These are phyloP conservation scores for Acanthochlamys bracteata DNA, from an alignment of 106 monocot species.

Conservation along the genomic window DNA sequence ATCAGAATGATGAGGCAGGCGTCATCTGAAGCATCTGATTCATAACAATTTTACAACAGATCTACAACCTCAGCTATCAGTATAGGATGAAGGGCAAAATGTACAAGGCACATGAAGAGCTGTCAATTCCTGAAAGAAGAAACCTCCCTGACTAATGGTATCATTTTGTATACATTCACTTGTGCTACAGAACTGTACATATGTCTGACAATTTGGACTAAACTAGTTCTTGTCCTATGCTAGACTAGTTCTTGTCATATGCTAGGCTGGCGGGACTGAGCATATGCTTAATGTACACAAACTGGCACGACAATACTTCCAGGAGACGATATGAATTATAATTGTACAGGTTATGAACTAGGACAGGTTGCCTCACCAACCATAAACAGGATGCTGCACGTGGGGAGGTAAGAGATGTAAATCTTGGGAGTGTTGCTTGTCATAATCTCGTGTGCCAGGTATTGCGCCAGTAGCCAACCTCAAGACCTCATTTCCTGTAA, in stretches of 20 bases:
- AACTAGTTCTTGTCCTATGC: not conserved
- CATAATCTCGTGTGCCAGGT: conserved; percentile 67
- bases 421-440: conserved; percentile 68
- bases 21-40: too few relatives aligned
- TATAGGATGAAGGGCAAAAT: too few relatives aligned
- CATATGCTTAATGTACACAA: too few relatives aligned
- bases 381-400: conserved; percentile 70
- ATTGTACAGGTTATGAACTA: not conserved
- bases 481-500: conserved; percentile 82
- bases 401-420: conserved; percentile 68
- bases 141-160: not conserved
- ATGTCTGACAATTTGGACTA: not conserved
- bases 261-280: not conserved
- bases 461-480: conserved; percentile 81
- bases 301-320: not conserved
- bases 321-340: not conserved
- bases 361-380: conserved; percentile 32
- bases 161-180: not conserved
- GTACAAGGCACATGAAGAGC: too few relatives aligned
- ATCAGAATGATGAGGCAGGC: too few relatives aligned
- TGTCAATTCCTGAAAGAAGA: too few relatives aligned
- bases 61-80: too few relatives aligned
- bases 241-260: not conserved
- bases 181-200: not conserved
- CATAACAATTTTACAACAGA: too few relatives aligned